Evolutionary conservation across 163 green algal genomes (phyloP).

Genomic region (Scenedesmus sp.): DNA sequence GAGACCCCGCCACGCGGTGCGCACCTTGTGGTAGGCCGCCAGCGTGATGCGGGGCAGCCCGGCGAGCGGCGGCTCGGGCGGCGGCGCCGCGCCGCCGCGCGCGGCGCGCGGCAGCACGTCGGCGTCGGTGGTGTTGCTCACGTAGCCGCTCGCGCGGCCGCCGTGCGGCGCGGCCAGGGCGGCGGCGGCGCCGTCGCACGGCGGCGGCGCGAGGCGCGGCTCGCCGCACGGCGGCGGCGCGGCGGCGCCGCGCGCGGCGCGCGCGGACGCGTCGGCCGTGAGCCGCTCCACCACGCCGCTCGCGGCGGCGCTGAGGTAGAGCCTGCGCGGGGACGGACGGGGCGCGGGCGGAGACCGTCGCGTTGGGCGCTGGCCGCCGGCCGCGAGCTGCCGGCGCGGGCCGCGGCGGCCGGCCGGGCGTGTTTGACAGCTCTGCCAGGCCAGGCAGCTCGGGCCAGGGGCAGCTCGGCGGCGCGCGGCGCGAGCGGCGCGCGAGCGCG

Average conservation of each 20-base stretch:
- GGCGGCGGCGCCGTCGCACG: neutral
- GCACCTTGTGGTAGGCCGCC: slow-evolving; percentile 39
- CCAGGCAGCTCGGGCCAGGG: no score
- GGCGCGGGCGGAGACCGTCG: no score
- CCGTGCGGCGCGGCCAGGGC: neutral
- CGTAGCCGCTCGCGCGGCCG: slow-evolving; percentile 17
- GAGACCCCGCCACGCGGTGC: neutral
- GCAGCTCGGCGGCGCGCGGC: no score
- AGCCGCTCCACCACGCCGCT: slow-evolving; percentile 11
- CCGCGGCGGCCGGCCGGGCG: no score
- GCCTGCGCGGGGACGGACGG: no score
- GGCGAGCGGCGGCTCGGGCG: neutral
- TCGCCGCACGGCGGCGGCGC: no score
- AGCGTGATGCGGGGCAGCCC: slow-evolving; percentile 33
- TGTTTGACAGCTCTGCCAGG: no score
- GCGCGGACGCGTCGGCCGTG: neutral
- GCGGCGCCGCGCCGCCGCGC: neutral
- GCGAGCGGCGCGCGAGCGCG: no score
- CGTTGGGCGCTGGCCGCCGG: no score
- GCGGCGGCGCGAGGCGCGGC: no score
- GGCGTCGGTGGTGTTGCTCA: slow-evolving; percentile 23
- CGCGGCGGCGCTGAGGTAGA: slow-evolving; percentile 9
- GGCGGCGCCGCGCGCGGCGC: no score
- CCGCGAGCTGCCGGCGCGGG: no score
- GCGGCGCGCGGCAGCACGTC: slow-evolving; percentile 10